Base-by-base conservation (phyloP, 1,284 basidiomycete genomes). In the Mrakiaceae sp. region DNA sequence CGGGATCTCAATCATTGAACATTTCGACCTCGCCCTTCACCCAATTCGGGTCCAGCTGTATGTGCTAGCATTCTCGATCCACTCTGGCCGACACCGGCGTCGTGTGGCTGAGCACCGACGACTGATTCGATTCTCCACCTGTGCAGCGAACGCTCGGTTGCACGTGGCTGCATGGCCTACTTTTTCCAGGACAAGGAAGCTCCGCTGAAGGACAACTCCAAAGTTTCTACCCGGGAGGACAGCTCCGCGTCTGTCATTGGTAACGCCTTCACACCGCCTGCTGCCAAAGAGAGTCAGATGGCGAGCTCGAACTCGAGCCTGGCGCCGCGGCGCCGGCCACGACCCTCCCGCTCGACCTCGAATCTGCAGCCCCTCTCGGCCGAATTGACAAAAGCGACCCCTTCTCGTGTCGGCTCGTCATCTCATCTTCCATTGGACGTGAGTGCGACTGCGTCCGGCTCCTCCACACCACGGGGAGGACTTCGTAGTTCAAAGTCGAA, bases 1-100 rank as follows among this genome's bases (percentile, higher is more conserved):
- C 40, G 95, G 94, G 9, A 97, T 98, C 70, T 83, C 87, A 7
- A 92, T 98, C 68, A 87, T 94, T 72, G 87, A 92, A 74, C 80
- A 83, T 44, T 90, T 96, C 71, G 84, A 88, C 68, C 77, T 96
- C 57, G 83, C 84, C 56, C 78, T 96, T 62, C 90, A 96, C 74
- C 94, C 94, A 0, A 82, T 97, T 70, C 47, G 64, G 2, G 54
- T 62, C 27, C 55, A 57, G 14, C 50, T 66, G 27, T 54, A 16
- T 54, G 3, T n/a, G 27, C 11, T n/a, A 54, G 27, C 27, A n/a
- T n/a, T 54, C 12, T n/a, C 11, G 12, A 54, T 27, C 27, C 12
- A 54, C 8, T 9, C 12, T 71, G 84, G 89, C 68, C 77, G 96
- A 54, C 83, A 84, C 55, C 78, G 97, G 62, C 90, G 96, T 75